Percentiles rank a stretch among this genome's conserved stretches.
Evolutionary conservation across 805 yeast genomes (phyloP).

Genomic region (Nematodospora valgi): DNA sequence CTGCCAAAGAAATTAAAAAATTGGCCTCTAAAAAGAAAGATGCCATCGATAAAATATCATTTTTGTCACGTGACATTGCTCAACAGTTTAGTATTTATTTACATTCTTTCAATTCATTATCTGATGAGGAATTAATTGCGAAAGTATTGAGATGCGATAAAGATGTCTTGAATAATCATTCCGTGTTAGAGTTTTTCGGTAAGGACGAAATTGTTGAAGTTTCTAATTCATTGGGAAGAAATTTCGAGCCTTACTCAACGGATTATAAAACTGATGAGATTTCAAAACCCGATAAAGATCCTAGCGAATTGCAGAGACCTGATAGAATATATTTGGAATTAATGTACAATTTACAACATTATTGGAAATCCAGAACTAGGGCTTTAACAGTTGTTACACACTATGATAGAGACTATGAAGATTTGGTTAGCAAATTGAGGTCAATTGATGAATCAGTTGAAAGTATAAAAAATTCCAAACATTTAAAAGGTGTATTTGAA

Average conservation of each 20-base stretch:
- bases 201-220: slow-evolving; percentile 63
- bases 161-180: slow-evolving; percentile 48
- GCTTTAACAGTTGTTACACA: slow-evolving; percentile 53
- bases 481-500: slow-evolving; percentile 56
- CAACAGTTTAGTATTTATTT: slow-evolving; percentile 80
- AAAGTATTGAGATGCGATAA: slow-evolving; percentile 61
- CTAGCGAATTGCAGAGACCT: slow-evolving; percentile 58
- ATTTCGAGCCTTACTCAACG: slow-evolving; percentile 61
- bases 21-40: slow-evolving; percentile 41
- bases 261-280: slow-evolving; percentile 37
- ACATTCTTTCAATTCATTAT: slow-evolving; percentile 53
- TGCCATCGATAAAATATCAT: slow-evolving; percentile 46
- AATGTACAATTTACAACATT: slow-evolving; percentile 62
- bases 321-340: slow-evolving; percentile 68
- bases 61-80: slow-evolving; percentile 66
- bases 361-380: slow-evolving; percentile 72
- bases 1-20: slow-evolving; percentile 49
- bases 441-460: slow-evolving; percentile 58
- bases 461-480: slow-evolving; percentile 48
- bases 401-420: slow-evolving; percentile 65
- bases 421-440: slow-evolving; percentile 52
- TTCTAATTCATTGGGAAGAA: slow-evolving; percentile 51
- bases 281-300: slow-evolving; percentile 49
- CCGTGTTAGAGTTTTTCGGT: slow-evolving; percentile 66
- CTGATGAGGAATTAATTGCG: slow-evolving; percentile 52